Evolutionary conservation across 495 filamentous ascomycete genomes (phyloP).

Genomic region (Neurospora intermedia): DNA sequence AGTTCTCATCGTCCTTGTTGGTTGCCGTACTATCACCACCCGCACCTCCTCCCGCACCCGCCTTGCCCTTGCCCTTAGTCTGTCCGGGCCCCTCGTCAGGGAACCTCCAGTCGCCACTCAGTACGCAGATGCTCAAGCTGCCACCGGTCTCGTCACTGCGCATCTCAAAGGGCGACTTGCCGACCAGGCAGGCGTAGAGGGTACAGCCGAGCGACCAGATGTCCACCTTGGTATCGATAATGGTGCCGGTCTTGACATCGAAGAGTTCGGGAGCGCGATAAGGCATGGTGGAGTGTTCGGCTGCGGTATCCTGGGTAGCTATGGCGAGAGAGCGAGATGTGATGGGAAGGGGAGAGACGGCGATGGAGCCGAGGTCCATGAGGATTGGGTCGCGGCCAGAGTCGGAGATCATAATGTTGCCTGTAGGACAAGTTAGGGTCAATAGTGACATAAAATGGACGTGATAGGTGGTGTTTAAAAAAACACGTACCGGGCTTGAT

Average conservation of each 20-base stretch:
- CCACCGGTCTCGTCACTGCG: conserved; percentile 93
- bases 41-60: conserved; percentile 9
- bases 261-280: conserved; percentile 97
- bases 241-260: conserved; percentile 87
- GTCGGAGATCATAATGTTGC: conserved; percentile 95
- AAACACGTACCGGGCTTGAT: conserved; percentile 75
- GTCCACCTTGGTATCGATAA: conserved; percentile 94
- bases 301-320: conserved; percentile 84
- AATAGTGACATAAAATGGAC: conserved; percentile 3
- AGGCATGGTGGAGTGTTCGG: conserved; percentile 95
- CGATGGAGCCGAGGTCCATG: conserved; percentile 96
- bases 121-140: conserved; percentile 78
- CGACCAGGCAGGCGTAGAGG: conserved; percentile 87
- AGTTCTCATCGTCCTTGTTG: conserved; percentile 14
- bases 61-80: conserved; percentile 44
- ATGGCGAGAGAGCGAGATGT: conserved; percentile 85
- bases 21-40: conserved; percentile 11
- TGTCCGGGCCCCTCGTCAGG: conserved; percentile 61
- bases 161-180: conserved; percentile 93
- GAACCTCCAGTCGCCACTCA: conserved; percentile 89
- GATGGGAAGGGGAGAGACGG: conserved; percentile 82
- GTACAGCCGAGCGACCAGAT: conserved; percentile 98
- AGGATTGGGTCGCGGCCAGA: conserved; percentile 79
- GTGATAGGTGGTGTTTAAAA: neutral
- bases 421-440: conserved; percentile 25